phyloP scores from a whole-genome alignment of 1,284 basidiomycete species.

The Pyrrhoderma lamaoense region DNA sequence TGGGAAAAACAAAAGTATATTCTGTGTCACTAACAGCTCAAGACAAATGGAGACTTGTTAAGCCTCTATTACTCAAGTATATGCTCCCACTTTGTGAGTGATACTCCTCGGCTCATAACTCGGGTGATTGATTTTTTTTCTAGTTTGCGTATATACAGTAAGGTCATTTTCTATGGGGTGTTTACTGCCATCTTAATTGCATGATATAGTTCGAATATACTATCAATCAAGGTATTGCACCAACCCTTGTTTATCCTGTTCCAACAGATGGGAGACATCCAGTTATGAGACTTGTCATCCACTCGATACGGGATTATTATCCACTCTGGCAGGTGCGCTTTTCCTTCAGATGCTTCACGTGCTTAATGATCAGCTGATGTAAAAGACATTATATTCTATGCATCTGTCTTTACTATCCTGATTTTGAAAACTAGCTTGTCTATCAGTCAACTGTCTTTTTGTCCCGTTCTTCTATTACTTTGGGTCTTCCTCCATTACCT shows the following conservation, averaged over 20 bases:
- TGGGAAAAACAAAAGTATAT: conserved; percentile 21
- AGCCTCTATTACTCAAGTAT: conserved; percentile 67
- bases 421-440: conserved; percentile 49
- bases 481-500: conserved; percentile 83
- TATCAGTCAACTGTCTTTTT: conserved; percentile 95
- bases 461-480: conserved; percentile 86
- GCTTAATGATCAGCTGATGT: background rate
- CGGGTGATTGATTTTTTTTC: conserved; percentile 3
- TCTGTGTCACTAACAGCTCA: conserved; percentile 44
- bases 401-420: background rate
- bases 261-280: conserved; percentile 55
- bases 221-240: conserved; percentile 88
- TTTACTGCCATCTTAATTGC: conserved; percentile 15
- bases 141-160: conserved; percentile 75
- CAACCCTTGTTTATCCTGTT: conserved; percentile 86
- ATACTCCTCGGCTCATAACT: background rate
- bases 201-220: conserved; percentile 89
- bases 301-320: conserved; percentile 88
- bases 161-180: too few relatives aligned
- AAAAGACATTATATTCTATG: background rate
- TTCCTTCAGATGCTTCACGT: background rate
- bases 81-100: conserved; percentile 76
- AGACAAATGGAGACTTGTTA: conserved; percentile 75
- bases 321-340: conserved; percentile 79
- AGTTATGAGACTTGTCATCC: conserved; percentile 70